Base-by-base conservation (phyloP, 1,139 yeast genomes). In the Saccharomyces pastorianus region DNA sequence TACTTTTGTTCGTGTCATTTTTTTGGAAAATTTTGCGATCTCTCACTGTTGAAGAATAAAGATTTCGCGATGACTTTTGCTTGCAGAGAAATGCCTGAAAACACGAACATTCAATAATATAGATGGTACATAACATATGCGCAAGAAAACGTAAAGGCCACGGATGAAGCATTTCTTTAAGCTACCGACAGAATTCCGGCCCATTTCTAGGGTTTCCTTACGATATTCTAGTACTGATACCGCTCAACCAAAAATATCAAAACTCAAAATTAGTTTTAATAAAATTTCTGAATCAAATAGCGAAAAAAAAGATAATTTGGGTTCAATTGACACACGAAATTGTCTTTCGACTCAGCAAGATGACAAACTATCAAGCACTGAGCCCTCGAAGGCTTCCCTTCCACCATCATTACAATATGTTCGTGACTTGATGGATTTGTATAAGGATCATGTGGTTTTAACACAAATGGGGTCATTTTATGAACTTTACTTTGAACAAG, bases 391-490 rank as follows among this genome's bases (percentile, higher is more conserved):
- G n/a, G 13, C 29, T n/a, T 7, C 51, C 11, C 53, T 66, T 27
- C 71, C 71, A 28, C 70, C 70, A 9, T 63, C 71, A 4, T 51
- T 68, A 46, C 61, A 62, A 46, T 61, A 64, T 52, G 73, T 73
- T 6, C 65, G 76, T 51, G 73, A 72, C 34, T 67, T 74, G 8
- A 84, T 80, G 74, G 76, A 77, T 48, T 62, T 68, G 47, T 76
- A 81, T 61, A 82, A 84, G 4, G 86, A 81, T 1, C 82, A 89
- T 56, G 90, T 91, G 1, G 86, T 93, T 9, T 71, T 93, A 47
- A 84, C 95, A 0, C 96, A 90, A 64, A 95, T 93, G 72, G 93
- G 97, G 0, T 82, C 95, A 41, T 93, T 93, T 70, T 93, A 88
- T 65, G 98, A 90, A 64, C 71, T 91, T 6, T 91, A 91, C 66